Conservation (phyloP, 2,329 filamentous ascomycete genomes). For the Grosmannia serpens region DNA sequence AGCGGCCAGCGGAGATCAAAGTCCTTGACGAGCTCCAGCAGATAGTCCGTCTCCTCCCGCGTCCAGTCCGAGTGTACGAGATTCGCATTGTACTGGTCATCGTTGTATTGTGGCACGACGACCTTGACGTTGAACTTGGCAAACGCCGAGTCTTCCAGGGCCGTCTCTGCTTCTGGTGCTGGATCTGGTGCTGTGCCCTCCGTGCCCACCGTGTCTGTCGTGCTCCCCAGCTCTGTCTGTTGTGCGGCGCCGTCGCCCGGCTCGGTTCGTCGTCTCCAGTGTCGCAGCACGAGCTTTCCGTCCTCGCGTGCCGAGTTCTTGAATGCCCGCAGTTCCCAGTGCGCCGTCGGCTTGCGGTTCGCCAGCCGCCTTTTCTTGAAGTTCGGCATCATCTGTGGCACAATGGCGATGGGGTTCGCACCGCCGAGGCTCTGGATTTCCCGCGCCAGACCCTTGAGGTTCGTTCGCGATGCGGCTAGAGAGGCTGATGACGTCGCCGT, state of each 20-base stretch:
- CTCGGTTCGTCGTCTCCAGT: slow-evolving; percentile 58
- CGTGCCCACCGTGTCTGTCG: not conserved
- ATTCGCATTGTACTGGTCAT: slow-evolving; percentile 72
- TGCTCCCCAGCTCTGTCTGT: slow-evolving; percentile 9
- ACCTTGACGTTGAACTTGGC: slow-evolving; percentile 81
- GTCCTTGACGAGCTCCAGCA: slow-evolving; percentile 62
- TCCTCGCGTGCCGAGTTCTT: slow-evolving; percentile 67
- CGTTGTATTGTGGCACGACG: slow-evolving; percentile 67
- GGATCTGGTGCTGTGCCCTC: not conserved
- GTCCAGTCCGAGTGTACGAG: slow-evolving; percentile 72
- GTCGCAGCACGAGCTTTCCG: slow-evolving; percentile 53
- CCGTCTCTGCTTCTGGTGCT: slow-evolving; percentile 10
- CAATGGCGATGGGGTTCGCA: slow-evolving; percentile 56
- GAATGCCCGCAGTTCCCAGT: slow-evolving; percentile 62
- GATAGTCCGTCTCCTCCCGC: slow-evolving; percentile 85
- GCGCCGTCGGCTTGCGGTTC: slow-evolving; percentile 42
- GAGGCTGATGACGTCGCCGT: slow-evolving; percentile 35
- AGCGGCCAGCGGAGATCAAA: slow-evolving; percentile 86
- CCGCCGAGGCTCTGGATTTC: slow-evolving; percentile 55
- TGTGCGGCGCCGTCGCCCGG: slow-evolving; percentile 16
- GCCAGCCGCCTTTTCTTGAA: slow-evolving; percentile 49
- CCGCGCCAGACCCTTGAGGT: slow-evolving; percentile 51
- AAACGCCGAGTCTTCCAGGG: slow-evolving; percentile 52
- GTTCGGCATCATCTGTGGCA: slow-evolving; percentile 40
- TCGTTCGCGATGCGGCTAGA: slow-evolving; percentile 21